Evolutionary conservation across 2,329 filamentous ascomycete genomes (phyloP).

Genomic region (Fusarium goolgardi): DNA sequence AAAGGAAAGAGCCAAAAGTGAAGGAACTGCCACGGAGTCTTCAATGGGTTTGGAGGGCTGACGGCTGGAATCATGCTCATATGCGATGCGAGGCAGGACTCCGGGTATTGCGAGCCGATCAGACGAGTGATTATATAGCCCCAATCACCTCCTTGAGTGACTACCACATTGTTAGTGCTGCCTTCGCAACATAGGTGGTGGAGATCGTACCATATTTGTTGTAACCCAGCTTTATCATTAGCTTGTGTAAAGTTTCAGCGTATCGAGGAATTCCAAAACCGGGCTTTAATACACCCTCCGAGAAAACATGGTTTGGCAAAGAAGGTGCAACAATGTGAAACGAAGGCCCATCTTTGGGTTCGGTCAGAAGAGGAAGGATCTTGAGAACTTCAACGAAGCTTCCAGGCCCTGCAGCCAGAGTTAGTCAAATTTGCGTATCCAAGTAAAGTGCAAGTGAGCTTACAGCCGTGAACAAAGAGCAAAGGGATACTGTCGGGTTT

Average conservation of each 20-base stretch:
- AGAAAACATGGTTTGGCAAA: not conserved
- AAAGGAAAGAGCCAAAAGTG: not conserved
- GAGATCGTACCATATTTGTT: not conserved
- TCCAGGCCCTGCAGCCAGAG: not conserved
- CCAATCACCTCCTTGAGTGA: conserved; percentile 5
- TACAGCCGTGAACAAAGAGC: conserved; percentile 1
- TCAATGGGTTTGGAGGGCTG: not conserved
- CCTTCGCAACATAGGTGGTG: fast-evolving
- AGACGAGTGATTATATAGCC: not conserved
- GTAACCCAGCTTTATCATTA: not conserved
- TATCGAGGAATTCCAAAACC: not conserved
- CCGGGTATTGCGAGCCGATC: not conserved
- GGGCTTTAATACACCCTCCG: not conserved
- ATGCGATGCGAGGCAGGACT: not conserved
- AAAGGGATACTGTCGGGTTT: not conserved
- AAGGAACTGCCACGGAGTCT: not conserved
- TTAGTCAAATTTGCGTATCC: not conserved
- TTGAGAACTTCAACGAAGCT: conserved; percentile 1
- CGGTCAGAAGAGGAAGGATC: not conserved
- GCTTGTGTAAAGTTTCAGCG: not conserved
- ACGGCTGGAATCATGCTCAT: not conserved
- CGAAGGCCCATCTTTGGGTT: not conserved
- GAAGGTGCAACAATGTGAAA: not conserved
- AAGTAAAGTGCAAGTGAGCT: not conserved
- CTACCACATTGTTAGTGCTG: not conserved